phyloP scores from a whole-genome alignment of 164 flowering plant genomes.

The Dillenia suffruticosa region DNA sequence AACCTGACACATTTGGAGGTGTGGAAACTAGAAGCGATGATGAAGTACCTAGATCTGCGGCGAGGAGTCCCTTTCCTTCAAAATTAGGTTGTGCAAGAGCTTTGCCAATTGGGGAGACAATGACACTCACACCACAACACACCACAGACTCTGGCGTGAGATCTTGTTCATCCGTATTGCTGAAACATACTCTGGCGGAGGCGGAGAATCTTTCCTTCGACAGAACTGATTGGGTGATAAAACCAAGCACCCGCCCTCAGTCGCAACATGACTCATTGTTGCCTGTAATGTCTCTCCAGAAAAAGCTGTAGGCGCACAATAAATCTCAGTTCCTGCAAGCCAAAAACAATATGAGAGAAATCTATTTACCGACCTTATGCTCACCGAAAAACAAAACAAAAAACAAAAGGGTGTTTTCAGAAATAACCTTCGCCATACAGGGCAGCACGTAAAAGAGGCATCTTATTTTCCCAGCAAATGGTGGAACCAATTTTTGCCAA shows the following conservation, averaged over 20 bases:
- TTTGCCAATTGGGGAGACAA: slow-evolving; percentile 65
- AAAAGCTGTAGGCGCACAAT: slow-evolving; percentile 98
- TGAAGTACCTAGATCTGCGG: slow-evolving; percentile 36
- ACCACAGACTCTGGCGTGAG: slow-evolving; percentile 75
- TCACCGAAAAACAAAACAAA: neutral
- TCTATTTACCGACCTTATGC: no score
- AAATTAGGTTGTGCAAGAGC: slow-evolving; percentile 69
- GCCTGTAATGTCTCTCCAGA: slow-evolving; percentile 70
- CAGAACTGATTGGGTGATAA: slow-evolving; percentile 89
- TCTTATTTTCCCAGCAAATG: slow-evolving; percentile 94
- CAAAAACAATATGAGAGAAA: no score
- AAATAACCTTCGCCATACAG: slow-evolving; percentile 78
- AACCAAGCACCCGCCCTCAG: slow-evolving; percentile 91
- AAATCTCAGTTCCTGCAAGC: slow-evolving; percentile 77
- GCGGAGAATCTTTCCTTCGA: slow-evolving; percentile 80
- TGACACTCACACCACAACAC: slow-evolving; percentile 83
- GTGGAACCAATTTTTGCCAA: slow-evolving; percentile 95
- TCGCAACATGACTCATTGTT: slow-evolving; percentile 84
- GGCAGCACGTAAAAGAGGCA: slow-evolving; percentile 95
- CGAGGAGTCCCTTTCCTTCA: slow-evolving; percentile 63
- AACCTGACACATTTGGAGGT: no score
- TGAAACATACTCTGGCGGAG: slow-evolving; percentile 64
- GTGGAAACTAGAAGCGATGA: no score
- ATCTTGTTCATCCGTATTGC: slow-evolving; percentile 40
- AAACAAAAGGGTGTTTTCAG: neutral